Base-by-base conservation (phyloP, 2,329 filamentous ascomycete species). In the Orbilia brochopaga region DNA sequence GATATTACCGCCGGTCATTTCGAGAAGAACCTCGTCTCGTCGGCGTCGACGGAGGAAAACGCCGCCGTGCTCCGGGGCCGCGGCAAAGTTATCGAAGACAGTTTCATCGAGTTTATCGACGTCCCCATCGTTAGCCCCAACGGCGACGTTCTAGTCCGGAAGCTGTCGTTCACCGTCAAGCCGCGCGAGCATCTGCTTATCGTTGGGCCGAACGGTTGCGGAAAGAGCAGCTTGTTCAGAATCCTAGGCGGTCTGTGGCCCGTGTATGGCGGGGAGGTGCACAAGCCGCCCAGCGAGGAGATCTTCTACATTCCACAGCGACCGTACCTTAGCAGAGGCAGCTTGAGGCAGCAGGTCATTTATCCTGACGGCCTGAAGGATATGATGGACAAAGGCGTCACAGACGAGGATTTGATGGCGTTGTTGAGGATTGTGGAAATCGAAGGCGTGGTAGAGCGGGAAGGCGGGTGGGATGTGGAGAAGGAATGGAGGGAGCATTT, bases 241-340 rank as follows among this genome's bases (percentile, higher is more conserved):
- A 99, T 99, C 75, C 85, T 99, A 0, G 94, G 94, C 73, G 94
- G 94, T 0, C 83, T 99, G 1, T 99, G 94, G 94, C 94, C 94
- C 15, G 94, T 97, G 11, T 99, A 99, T 79, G 93, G 94, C 74
- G 94, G 94, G 57, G 91, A 86, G 0, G 94, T 99, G 19, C 85
- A 91, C 77, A 97, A 97, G 79, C 94, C 94, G 0, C 88, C 90
- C 1, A 94, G 93, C 77, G 87, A 90, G 75, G 90, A 94, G 78
- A 97, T 99, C 78, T 99, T 97, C 81, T 99, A 99, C 81, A 95
- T 99, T 74, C 94, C 94, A 0, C 94, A 99, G 78, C 87, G 94
- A 1, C 94, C 94, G 0, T 99, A 99, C 78, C 85, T 99, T 1
- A 94, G 90, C 13, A 87, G 91, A 59, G 94, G 94, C 21, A 92